phyloP scores from a whole-genome alignment of 192 early-diverging fungal genomes.

The Tieghemiomyces parasiticus region DNA sequence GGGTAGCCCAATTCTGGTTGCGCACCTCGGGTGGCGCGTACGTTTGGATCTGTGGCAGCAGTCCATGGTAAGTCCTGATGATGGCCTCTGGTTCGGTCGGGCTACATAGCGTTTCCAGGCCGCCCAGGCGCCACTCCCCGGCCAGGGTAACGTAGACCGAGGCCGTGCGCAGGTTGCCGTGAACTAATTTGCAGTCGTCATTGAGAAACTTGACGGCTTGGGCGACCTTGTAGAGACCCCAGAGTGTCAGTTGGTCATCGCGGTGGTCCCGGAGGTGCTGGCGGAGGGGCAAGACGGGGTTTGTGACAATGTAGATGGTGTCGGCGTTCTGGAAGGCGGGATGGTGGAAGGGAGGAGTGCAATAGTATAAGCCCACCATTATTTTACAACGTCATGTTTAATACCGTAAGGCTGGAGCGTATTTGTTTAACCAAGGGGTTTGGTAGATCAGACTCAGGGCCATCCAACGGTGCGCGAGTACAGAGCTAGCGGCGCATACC shows the following conservation, averaged over 20 bases:
- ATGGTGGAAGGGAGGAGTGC: too few species aligned
- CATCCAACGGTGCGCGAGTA: too few species aligned
- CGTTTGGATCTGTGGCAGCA: constrained; percentile 16
- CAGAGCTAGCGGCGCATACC: too few species aligned
- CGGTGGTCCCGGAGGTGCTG: constrained; percentile 28
- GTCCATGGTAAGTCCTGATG: constrained; percentile 19
- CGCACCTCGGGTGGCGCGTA: constrained; percentile 23
- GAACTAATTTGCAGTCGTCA: constrained; percentile 69
- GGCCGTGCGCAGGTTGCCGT: constrained; percentile 64
- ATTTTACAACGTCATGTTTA: too few species aligned
- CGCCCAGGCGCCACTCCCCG: constrained; percentile 94
- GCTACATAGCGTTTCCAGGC: constrained; percentile 62
- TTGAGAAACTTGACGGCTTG: constrained; percentile 79
- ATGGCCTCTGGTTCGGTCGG: constrained; percentile 52
- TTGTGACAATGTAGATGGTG: constrained; percentile 79
- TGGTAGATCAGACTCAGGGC: too few species aligned
- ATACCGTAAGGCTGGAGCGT: too few species aligned
- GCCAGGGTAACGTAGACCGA: constrained; percentile 79
- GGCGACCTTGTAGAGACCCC: constrained; percentile 84
- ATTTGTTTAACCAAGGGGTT: too few species aligned
- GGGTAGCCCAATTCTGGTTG: constrained; percentile 16
- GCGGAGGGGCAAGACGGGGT: constrained; percentile 57
- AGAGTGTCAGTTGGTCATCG: constrained; percentile 47
- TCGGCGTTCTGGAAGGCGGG: too few species aligned
- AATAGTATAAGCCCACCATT: too few species aligned